Percentiles rank a stretch among this genome's conserved stretches.
phyloP scores from a whole-genome alignment of 228 moss, liverwort and hornwort genomes.

The Sphagnum magellanicum region DNA sequence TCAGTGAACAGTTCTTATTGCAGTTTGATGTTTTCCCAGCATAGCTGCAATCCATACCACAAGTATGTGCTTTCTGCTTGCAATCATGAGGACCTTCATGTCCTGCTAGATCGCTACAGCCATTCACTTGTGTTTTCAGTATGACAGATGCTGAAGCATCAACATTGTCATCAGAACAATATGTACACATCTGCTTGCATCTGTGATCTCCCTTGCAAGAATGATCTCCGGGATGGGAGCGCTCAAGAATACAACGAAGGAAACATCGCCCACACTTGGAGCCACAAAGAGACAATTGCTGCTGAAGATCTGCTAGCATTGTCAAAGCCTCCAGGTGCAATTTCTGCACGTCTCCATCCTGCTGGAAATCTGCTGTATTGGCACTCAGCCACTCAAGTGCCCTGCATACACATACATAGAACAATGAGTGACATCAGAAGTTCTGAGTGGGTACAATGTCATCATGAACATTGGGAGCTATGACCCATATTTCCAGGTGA shows the following conservation, averaged over 20 bases:
- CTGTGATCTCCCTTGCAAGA: constrained; percentile 14
- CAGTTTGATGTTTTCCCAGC: constrained; percentile 12
- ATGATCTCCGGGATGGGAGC: constrained; percentile 12
- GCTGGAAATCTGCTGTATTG: constrained; percentile 9
- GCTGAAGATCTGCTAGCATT: constrained; percentile 11
- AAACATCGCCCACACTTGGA: constrained; percentile 20
- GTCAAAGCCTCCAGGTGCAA: constrained; percentile 10
- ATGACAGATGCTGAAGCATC: too few species aligned
- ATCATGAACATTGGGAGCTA: too few species aligned
- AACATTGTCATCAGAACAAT: constrained; percentile 5
- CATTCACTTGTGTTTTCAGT: background rate
- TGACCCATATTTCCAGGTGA: too few species aligned
- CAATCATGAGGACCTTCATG: constrained; percentile 25
- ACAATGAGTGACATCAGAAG: too few species aligned
- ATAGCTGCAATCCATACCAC: constrained; percentile 9
- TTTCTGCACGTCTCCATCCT: constrained; percentile 18
- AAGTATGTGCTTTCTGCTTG: constrained; percentile 14
- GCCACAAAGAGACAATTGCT: constrained; percentile 15
- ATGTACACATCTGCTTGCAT: constrained; percentile 15
- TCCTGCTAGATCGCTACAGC: constrained; percentile 16
- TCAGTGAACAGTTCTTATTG: constrained; percentile 13
- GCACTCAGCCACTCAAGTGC: constrained; percentile 7
- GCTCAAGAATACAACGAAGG: constrained; percentile 20
- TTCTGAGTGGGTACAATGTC: too few species aligned
- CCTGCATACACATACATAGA: background rate